Evolutionary conservation across 495 filamentous ascomycete species (phyloP).

Genomic region (Achaetomiella virescens): DNA sequence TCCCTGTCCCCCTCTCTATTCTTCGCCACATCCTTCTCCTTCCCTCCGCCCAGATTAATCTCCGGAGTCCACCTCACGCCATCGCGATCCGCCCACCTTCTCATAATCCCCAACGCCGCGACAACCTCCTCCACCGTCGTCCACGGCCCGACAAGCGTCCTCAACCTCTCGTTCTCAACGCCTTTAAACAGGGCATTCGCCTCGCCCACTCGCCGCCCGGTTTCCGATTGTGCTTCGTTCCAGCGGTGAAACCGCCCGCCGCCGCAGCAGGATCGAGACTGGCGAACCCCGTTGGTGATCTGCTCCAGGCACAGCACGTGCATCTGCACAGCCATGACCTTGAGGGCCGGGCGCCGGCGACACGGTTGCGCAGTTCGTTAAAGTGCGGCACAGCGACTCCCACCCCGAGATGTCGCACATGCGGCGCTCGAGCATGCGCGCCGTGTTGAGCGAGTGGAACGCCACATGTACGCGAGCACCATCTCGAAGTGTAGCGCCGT

Average conservation of each 20-base stretch:
- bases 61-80: conserved; percentile 25
- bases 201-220: conserved; percentile 25
- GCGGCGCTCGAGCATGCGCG: conserved; percentile 20
- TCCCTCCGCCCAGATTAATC: conserved; percentile 6
- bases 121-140: conserved; percentile 28
- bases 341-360: conserved; percentile 21
- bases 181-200: conserved; percentile 9
- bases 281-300: conserved; percentile 22
- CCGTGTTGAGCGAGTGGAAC: conserved; percentile 28
- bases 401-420: conserved; percentile 20
- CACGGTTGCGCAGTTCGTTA: conserved; percentile 23
- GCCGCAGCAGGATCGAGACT: conserved; percentile 20
- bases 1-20: conserved; percentile 2
- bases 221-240: conserved; percentile 14
- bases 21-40: conserved; percentile 9
- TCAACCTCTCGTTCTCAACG: conserved; percentile 23
- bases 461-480: conserved; percentile 38
- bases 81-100: conserved; percentile 29
- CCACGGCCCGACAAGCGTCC: conserved; percentile 33
- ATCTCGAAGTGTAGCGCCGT: conserved; percentile 36
- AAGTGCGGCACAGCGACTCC: conserved; percentile 31
- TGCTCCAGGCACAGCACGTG: conserved; percentile 35
- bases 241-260: conserved; percentile 9
- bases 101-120: conserved; percentile 22
- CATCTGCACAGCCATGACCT: conserved; percentile 29